phyloP scores from a whole-genome alignment of 495 filamentous ascomycete genomes.

The Achaetomiella virescens region DNA sequence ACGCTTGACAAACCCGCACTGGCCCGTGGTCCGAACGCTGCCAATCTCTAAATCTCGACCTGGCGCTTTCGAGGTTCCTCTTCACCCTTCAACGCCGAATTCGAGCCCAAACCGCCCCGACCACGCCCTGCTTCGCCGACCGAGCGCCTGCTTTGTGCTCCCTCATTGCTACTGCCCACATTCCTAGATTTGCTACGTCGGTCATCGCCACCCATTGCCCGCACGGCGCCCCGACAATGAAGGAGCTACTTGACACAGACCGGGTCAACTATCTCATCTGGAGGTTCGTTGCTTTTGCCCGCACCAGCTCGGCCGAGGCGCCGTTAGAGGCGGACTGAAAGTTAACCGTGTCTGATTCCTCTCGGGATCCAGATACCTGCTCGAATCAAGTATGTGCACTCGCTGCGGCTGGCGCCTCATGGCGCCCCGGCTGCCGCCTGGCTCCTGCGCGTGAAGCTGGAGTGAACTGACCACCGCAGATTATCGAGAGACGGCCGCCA shows the following conservation, averaged over 20 bases:
- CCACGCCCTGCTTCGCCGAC: constrained; percentile 3
- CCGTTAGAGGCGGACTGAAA: constrained; percentile 7
- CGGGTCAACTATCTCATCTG: constrained; percentile 98
- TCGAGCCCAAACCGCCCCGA: constrained; percentile 11
- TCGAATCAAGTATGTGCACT: constrained; percentile 73
- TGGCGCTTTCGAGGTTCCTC: constrained; percentile 29
- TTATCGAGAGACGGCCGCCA: constrained; percentile 68
- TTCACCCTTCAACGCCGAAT: constrained; percentile 25
- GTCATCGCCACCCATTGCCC: constrained; percentile 24
- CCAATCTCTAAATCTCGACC: constrained; percentile 33
- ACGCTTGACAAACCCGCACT: constrained; percentile 17
- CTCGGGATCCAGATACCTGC: constrained; percentile 61
- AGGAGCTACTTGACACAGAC: constrained; percentile 72
- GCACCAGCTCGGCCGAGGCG: constrained; percentile 2
- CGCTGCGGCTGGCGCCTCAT: constrained; percentile 9
- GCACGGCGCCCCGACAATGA: constrained; percentile 39
- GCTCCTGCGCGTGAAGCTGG: background rate
- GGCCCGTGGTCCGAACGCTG: constrained; percentile 20
- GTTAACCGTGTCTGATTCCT: constrained; percentile 18
- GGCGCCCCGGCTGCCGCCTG: constrained; percentile 5
- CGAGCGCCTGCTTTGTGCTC: constrained; percentile 12
- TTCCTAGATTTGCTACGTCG: constrained; percentile 12
- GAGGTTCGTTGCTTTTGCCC: constrained; percentile 63
- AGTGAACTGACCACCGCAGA: constrained; percentile 39
- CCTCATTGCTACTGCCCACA: constrained; percentile 1